Percentiles rank a stretch among this genome's conserved stretches.
Conservation (phyloP, 352 stramenopile species). For the Globisporangium nagaii region DNA sequence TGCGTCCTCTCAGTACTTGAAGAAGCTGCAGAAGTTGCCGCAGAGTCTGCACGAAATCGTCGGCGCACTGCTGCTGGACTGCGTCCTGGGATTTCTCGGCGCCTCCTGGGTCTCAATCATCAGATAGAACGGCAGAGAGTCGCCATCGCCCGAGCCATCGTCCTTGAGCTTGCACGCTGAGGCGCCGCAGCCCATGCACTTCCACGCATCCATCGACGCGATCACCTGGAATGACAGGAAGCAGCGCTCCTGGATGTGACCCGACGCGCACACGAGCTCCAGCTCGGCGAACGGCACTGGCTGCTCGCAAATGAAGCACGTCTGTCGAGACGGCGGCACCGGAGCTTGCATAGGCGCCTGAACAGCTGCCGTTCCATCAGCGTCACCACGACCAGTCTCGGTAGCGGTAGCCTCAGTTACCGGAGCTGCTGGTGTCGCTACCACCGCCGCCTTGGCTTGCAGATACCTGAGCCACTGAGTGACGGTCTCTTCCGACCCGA, state of each 20-base stretch:
- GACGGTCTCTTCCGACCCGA: constrained; percentile 44
- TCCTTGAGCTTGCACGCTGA: constrained; percentile 57
- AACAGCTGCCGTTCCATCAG: too few relatives aligned
- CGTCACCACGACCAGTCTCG: not conserved
- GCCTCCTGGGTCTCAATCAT: constrained; percentile 26
- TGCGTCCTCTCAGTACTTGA: too few relatives aligned
- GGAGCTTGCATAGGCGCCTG: constrained; percentile 7
- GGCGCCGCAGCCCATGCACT: constrained; percentile 74
- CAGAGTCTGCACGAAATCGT: constrained; percentile 67
- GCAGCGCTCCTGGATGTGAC: constrained; percentile 66
- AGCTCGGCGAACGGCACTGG: constrained; percentile 58
- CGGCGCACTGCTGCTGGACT: not conserved
- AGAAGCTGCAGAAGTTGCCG: constrained; percentile 75
- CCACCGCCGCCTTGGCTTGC: constrained; percentile 16
- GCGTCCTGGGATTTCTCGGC: not conserved
- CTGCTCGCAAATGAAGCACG: constrained; percentile 66
- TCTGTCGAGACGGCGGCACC: constrained; percentile 42
- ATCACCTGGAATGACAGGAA: constrained; percentile 75
- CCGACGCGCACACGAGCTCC: constrained; percentile 45
- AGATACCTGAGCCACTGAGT: constrained; percentile 31
- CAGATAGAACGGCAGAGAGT: constrained; percentile 65
- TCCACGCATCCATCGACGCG: constrained; percentile 65
- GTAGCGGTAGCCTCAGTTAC: too few relatives aligned
- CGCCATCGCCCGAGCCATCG: constrained; percentile 23
- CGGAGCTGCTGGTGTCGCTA: not conserved